Evolutionary conservation across 768 basidiomycete genomes (phyloP).

Genomic region (Coprinopsis cinerea): DNA sequence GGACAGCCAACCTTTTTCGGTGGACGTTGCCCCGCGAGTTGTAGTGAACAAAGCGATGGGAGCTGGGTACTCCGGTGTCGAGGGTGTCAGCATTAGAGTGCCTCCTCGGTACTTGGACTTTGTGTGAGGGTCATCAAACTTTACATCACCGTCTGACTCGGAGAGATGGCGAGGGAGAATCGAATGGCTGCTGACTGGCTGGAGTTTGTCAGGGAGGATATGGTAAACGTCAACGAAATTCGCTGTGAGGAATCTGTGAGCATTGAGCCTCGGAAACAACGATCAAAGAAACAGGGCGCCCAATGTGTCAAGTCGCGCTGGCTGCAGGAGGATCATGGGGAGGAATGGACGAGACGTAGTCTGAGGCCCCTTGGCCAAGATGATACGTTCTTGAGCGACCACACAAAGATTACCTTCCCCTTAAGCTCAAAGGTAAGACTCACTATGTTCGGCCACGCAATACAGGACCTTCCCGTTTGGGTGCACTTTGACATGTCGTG

Average conservation of each 20-base stretch:
- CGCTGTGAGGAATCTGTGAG: too few relatives aligned
- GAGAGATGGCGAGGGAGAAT: constrained; percentile 22
- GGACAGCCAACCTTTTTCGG: constrained; percentile 36
- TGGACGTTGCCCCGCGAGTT: constrained; percentile 36
- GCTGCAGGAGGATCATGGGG: not conserved
- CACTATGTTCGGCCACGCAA: constrained; percentile 48
- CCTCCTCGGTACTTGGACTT: constrained; percentile 34
- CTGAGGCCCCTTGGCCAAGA: too few relatives aligned
- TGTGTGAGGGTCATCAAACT: constrained; percentile 10
- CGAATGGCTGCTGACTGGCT: constrained; percentile 26
- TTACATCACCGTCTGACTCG: not conserved
- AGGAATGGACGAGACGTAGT: not conserved
- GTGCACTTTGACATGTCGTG: constrained; percentile 47
- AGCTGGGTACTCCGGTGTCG: constrained; percentile 27
- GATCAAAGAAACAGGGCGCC: too few relatives aligned
- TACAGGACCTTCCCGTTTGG: constrained; percentile 47
- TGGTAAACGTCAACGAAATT: constrained; percentile 41
- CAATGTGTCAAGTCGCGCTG: too few relatives aligned
- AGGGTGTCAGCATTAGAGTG: constrained; percentile 37
- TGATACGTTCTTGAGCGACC: too few relatives aligned
- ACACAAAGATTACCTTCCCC: too few relatives aligned
- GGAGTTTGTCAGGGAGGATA: constrained; percentile 27
- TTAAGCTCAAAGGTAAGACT: constrained; percentile 17
- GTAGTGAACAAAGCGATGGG: constrained; percentile 40
- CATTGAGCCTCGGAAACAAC: too few relatives aligned